phyloP scores from a whole-genome alignment of 768 basidiomycete species.

The Leccinum pellstonianum region DNA sequence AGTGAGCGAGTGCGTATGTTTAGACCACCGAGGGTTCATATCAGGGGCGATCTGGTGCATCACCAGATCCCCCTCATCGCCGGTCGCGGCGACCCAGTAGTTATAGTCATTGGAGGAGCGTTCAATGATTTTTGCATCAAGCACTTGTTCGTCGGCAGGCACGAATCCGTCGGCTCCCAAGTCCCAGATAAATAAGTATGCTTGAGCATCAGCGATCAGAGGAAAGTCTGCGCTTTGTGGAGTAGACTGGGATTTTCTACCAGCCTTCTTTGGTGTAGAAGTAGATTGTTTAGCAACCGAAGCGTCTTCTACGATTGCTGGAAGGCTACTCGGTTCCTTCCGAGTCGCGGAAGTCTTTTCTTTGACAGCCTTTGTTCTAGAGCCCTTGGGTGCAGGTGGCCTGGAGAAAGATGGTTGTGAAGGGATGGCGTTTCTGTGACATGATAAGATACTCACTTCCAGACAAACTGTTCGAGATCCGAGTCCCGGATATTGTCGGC shows the following conservation, averaged over 20 bases:
- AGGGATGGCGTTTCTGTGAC: not conserved
- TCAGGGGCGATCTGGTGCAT: constrained; percentile 63
- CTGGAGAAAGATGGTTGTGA: constrained; percentile 12
- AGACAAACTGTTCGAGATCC: constrained; percentile 78
- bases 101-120: constrained; percentile 45
- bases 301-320: constrained; percentile 4
- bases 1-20: constrained; percentile 68
- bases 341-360: constrained; percentile 15
- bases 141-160: constrained; percentile 49
- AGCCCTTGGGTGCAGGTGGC: constrained; percentile 22
- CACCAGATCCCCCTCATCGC: constrained; percentile 48
- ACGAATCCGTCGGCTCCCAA: constrained; percentile 46
- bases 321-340: constrained; percentile 5
- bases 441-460: constrained; percentile 57
- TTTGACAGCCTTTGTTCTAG: constrained; percentile 16
- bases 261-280: constrained; percentile 17
- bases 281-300: constrained; percentile 8
- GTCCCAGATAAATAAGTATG: constrained; percentile 66
- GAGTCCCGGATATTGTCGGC: constrained; percentile 67
- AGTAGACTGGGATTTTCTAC: constrained; percentile 19
- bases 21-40: constrained; percentile 72
- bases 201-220: constrained; percentile 42
- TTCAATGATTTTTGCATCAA: constrained; percentile 53
- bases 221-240: constrained; percentile 20
- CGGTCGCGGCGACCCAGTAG: constrained; percentile 60